These are phyloP conservation scores for Monascus purpureus DNA, from an alignment of 495 filamentous ascomycete genomes.

Conservation along the genomic window DNA sequence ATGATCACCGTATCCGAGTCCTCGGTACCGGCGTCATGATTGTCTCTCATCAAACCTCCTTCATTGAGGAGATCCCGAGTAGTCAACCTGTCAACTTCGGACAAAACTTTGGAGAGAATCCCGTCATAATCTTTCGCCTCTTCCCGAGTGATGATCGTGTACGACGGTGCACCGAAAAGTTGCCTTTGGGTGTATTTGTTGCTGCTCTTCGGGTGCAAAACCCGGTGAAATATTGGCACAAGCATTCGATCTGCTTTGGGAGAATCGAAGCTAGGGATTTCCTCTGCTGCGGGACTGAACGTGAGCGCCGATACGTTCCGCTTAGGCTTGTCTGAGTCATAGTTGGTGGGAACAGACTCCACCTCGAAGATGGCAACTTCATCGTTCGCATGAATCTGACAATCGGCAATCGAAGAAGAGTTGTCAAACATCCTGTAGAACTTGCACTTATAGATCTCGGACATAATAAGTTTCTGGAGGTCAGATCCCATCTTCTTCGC, in stretches of 20 bases:
- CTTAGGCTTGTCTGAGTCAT: conserved; percentile 34
- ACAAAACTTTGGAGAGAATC: conserved; percentile 49
- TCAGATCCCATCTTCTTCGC: conserved; percentile 49
- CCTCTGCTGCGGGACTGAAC: conserved; percentile 40
- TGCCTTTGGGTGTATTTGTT: conserved; percentile 20
- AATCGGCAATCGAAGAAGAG: conserved; percentile 47
- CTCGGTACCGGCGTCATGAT: conserved; percentile 27
- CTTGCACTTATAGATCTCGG: conserved; percentile 63
- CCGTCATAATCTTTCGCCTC: conserved; percentile 44
- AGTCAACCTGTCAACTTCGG: conserved; percentile 44
- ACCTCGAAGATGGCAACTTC: conserved; percentile 65
- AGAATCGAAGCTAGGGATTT: conserved; percentile 43
- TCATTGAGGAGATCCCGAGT: conserved; percentile 45
- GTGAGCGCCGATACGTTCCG: conserved; percentile 29
- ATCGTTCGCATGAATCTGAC: conserved; percentile 47
- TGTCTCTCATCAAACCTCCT: conserved; percentile 15
- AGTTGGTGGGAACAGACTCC: conserved; percentile 66
- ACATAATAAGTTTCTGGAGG: conserved; percentile 45
- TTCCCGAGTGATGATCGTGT: conserved; percentile 45
- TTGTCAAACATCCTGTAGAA: conserved; percentile 79
- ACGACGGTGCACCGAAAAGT: conserved; percentile 43
- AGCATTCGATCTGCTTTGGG: conserved; percentile 56
- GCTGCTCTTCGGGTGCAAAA: conserved; percentile 34
- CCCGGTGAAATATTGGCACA: conserved; percentile 67
- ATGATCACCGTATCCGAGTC: conserved; percentile 62